These are phyloP conservation scores for Vairimorpha ceranae DNA, from an alignment of 371 early-diverging fungal genomes.

Conservation along the genomic window DNA sequence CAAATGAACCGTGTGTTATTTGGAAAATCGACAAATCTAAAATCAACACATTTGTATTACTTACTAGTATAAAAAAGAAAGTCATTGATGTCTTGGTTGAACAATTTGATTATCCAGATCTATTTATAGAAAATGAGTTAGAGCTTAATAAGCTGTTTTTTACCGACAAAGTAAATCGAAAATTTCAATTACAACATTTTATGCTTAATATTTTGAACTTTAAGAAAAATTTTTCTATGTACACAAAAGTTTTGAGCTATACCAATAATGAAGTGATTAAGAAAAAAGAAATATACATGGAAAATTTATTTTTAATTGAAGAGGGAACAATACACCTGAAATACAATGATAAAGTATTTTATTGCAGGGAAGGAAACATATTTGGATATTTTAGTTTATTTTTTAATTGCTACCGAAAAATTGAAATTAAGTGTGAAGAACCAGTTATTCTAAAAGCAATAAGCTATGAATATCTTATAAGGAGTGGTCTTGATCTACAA, in stretches of 20 bases:
- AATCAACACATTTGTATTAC: neutral
- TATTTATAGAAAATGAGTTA: conserved; percentile 10
- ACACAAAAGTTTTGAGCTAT: neutral
- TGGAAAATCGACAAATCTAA: neutral
- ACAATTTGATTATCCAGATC: conserved; percentile 1
- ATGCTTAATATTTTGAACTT: neutral
- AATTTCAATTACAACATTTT: neutral
- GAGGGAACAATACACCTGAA: neutral
- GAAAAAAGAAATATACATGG: neutral
- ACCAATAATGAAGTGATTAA: neutral
- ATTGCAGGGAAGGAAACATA: neutral
- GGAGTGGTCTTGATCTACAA: neutral
- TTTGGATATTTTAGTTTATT: conserved; percentile 36
- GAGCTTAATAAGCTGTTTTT: neutral
- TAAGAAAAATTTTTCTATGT: neutral
- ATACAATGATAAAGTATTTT: neutral
- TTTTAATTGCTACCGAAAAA: conserved; percentile 8
- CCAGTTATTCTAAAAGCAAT: neutral
- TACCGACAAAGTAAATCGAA: neutral
- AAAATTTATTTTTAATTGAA: neutral
- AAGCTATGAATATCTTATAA: neutral
- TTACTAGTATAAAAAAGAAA: conserved; percentile 14
- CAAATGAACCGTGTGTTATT: neutral
- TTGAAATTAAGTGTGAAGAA: neutral
- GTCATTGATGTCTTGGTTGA: neutral